Conservation (phyloP, 768 basidiomycete genomes). For the Lanmaoa pseudosensibilis region DNA sequence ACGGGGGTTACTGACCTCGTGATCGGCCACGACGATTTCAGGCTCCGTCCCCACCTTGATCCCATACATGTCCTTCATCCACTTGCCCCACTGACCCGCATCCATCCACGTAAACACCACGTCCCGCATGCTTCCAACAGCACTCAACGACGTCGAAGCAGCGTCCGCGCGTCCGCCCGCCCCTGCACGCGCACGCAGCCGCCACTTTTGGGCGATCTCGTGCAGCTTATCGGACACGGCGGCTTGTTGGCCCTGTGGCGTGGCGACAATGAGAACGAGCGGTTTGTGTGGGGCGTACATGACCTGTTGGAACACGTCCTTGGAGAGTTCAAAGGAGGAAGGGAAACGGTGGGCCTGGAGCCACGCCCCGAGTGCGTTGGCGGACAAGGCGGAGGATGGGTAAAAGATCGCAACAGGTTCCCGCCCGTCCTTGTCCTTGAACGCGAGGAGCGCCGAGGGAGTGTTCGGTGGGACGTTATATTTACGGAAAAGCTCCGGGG, state of each 20-base stretch:
- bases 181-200: constrained; percentile 21
- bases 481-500: constrained; percentile 33
- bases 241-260: constrained; percentile 36
- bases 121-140: constrained; percentile 37
- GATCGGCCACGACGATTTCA: constrained; percentile 74
- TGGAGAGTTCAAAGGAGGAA: constrained; percentile 67
- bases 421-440: constrained; percentile 56
- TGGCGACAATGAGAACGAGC: constrained; percentile 74
- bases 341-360: constrained; percentile 72
- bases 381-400: neutral
- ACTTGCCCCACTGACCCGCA: constrained; percentile 74
- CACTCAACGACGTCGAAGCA: neutral
- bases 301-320: constrained; percentile 77
- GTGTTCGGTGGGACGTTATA: constrained; percentile 38
- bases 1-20: constrained; percentile 37
- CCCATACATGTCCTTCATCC: constrained; percentile 93
- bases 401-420: constrained; percentile 47
- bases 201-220: constrained; percentile 63
- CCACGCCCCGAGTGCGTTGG: constrained; percentile 46
- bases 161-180: neutral
- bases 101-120: constrained; percentile 94
- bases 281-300: constrained; percentile 80
- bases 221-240: constrained; percentile 48
- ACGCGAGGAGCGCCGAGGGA: constrained; percentile 65
- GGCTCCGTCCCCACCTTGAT: constrained; percentile 39